Evolutionary conservation across 2,329 filamentous ascomycete genomes (phyloP), one percentile per base, ranked within the genome.

Genomic region (Colletotrichum noveboracense): DNA sequence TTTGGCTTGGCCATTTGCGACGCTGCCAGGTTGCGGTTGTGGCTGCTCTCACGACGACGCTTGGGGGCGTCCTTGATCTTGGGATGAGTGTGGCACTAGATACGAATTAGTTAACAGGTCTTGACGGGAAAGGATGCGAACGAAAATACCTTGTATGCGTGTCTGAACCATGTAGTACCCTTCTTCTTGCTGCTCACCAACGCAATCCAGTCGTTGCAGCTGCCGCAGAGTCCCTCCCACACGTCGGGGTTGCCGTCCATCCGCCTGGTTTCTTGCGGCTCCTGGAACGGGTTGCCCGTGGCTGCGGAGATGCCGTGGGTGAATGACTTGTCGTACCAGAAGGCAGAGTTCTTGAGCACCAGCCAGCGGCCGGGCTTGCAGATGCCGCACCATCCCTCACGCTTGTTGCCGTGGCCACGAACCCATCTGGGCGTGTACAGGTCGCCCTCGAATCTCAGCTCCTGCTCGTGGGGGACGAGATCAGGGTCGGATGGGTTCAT

Each of bases 261-360:
- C 66, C 94, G 90, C 74, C 94, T 88, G 26, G 92, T 94, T 80
- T 95, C 91, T 76, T 94, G 91, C 4, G 95, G 95, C 79, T 94
- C 92, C 82, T 95, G 92, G 85, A 97, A 96, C 5, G 93, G 91
- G 77, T 90, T 93, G 28, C 95, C 95, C 0, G 95, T 96, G 6
- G 94, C 93, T 32, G 94, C 95, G 81, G 94, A 95, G 83, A 97
- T 95, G 66, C 95, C 95, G 81, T 97, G 95, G 3, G 94, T 95
- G 83, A 97, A 97, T 73, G 93, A 95, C 88, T 97, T 96, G 87
- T 97, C 95, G 84, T 97, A 97, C 95, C 95, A 97, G 83, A 95
- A 98, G 8, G 95, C 95, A 71, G 94, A 96, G 85, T 97, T 97
- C 87, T 97, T 97, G 75, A 98, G 88, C 18, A 96, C 94, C 70